Percentiles rank a stretch among this genome's conserved stretches.
Conservation (phyloP, 305 asterid genomes). For the Euphrasia arctica region DNA sequence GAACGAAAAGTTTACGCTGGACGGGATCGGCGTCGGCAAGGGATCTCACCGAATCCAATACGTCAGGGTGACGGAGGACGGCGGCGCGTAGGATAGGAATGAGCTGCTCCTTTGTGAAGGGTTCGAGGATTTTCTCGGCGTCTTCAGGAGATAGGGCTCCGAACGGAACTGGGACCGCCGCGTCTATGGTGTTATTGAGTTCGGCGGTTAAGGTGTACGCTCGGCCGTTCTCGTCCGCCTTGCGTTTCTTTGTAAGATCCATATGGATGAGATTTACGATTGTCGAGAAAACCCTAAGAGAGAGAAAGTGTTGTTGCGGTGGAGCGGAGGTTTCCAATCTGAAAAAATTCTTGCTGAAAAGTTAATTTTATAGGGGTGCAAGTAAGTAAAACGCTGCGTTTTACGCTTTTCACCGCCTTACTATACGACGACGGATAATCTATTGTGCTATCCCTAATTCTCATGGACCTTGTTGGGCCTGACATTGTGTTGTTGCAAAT, state of each 20-base stretch:
- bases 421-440: neutral
- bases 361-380: constrained; percentile 18
- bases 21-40: constrained; percentile 83
- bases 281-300: constrained; percentile 33
- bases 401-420: constrained; percentile 21
- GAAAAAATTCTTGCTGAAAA: constrained; percentile 11
- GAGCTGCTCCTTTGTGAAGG: constrained; percentile 78
- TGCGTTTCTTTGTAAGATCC: constrained; percentile 90
- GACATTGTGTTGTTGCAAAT: neutral
- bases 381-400: neutral
- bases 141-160: constrained; percentile 60
- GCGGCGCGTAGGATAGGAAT: constrained; percentile 77
- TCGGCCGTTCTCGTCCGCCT: constrained; percentile 83
- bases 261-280: constrained; percentile 35
- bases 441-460: neutral
- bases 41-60: constrained; percentile 65
- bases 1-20: constrained; percentile 82
- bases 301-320: constrained; percentile 13
- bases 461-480: neutral
- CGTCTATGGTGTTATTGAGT: constrained; percentile 24
- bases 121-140: constrained; percentile 73
- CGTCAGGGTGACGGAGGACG: constrained; percentile 68
- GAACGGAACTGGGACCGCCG: constrained; percentile 32
- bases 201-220: constrained; percentile 41
- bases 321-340: constrained; percentile 3